Evolutionary conservation across 495 filamentous ascomycete genomes (phyloP).

Genomic region (Friedmanniomyces endolithicus): DNA sequence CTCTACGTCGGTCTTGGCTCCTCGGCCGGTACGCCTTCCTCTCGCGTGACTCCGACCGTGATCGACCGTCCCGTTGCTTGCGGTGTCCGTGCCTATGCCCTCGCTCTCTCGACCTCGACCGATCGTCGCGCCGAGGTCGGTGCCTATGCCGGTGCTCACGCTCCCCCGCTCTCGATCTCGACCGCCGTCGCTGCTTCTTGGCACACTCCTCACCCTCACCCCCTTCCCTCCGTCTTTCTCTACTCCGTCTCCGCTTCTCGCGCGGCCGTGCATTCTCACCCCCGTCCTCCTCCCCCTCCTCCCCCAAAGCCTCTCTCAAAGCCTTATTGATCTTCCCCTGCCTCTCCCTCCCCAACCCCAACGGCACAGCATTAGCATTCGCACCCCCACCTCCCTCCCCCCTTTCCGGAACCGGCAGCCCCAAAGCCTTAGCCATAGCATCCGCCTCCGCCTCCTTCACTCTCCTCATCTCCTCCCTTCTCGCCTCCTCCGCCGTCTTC

Average conservation of each 20-base stretch:
- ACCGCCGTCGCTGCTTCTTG: conserved; percentile 10
- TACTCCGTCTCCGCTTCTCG: conserved; percentile 4
- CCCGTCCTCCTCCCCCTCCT: conserved; percentile 17
- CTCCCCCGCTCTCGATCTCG: conserved; percentile 12
- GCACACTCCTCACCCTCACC: conserved; percentile 1
- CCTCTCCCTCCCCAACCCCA: not conserved
- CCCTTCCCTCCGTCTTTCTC: conserved; percentile 5
- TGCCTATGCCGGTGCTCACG: conserved; percentile 7
- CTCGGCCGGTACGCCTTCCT: conserved; percentile 1
- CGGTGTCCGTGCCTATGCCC: conserved; percentile 7
- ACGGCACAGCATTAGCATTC: not conserved
- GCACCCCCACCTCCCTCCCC: too few species aligned
- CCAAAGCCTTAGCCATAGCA: conserved; percentile 68
- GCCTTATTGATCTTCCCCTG: conserved; percentile 10
- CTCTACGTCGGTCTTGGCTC: conserved; percentile 2
- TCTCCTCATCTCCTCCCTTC: conserved; percentile 62
- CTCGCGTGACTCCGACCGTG: conserved; percentile 8
- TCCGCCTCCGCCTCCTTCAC: conserved; percentile 93
- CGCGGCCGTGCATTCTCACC: not conserved
- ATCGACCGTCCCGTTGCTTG: conserved; percentile 2
- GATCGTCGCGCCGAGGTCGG: not conserved
- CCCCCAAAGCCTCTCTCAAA: conserved; percentile 21
- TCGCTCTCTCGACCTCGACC: conserved; percentile 11
- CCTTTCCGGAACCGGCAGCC: conserved; percentile 50
- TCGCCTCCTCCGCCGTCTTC: conserved; percentile 37